Base-by-base conservation (phyloP, 2,329 filamentous ascomycete species). In the Lecanicillium sp. region DNA sequence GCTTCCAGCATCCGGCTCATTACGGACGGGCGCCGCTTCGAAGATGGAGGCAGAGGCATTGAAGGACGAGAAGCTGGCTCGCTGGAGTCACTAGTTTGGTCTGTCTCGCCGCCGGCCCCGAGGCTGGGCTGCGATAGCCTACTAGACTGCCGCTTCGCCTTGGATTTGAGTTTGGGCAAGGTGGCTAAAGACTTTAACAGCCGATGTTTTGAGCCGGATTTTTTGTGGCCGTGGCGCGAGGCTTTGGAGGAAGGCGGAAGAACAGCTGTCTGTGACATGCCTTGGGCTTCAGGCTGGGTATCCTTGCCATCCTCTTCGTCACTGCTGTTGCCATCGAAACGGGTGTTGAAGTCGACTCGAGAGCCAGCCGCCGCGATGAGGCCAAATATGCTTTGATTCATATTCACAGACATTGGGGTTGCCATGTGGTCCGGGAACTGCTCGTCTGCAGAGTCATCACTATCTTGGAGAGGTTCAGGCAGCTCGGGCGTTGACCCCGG, bases 321-420 rank as follows among this genome's bases (percentile, higher is more conserved):
- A 50, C 86, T 92, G 29, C 84, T 88, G 48, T 84, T 71, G 36
- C 66, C 83, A 53, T 88, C 84, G 58, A 92, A 90, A 28, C 84
- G 77, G 43, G 84, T 75, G 58, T 86, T 81, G 55, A 94, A 88
- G 61, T 94, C 84, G 37, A 84, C 81, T 43, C 79, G 79, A 20
- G 87, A 89, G 6, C 88, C 87, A 28, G 87, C 87, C 13, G 87
- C 87, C 6, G 89, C 86, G 49, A 97, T 89, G 63, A 97, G 77
- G 39, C 87, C 88, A 59, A 96, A 94, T 40, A 97, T 81, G 47
- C 87, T 94, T 68, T 95, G 89, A 60, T 95, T 92, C 80, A 94
- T 87, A 54, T 88, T 87, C 62, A 77, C 68, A 42, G 74, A 71
- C 57, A 74, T 67, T 46, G 69, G 65, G 8, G 52, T 57, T 3